Conservation (phyloP, 805 yeast genomes). For the Yarrowia divulgata region DNA sequence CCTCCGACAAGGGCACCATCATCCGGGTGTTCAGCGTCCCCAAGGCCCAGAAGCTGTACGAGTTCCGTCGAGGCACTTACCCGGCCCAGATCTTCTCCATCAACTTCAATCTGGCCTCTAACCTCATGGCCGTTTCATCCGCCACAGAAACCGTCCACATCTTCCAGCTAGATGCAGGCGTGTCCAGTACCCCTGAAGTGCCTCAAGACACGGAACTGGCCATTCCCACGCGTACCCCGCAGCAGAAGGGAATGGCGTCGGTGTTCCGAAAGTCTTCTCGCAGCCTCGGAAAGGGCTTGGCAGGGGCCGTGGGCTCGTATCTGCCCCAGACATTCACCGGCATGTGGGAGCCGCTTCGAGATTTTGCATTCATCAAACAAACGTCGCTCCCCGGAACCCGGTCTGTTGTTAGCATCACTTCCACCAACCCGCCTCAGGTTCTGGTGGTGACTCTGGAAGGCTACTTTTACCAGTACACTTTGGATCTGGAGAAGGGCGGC, state of each 20-base stretch:
- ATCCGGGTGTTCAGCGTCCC: conserved; percentile 78
- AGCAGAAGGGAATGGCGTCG: conserved; percentile 42
- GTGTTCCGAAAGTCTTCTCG: conserved; percentile 51
- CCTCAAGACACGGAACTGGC: conserved; percentile 22
- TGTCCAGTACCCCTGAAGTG: conserved; percentile 22
- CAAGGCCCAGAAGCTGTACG: conserved; percentile 62
- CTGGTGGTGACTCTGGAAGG: conserved; percentile 85
- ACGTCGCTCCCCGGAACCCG: conserved; percentile 56
- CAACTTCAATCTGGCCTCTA: conserved; percentile 73
- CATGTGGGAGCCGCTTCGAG: conserved; percentile 82
- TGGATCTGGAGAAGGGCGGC: conserved; percentile 90
- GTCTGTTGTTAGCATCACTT: conserved; percentile 52
- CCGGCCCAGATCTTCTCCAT: conserved; percentile 81
- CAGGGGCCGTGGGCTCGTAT: conserved; percentile 87
- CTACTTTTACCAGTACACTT: conserved; percentile 75
- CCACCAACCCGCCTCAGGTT: conserved; percentile 50
- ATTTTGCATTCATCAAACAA: conserved; percentile 81
- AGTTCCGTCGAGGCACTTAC: conserved; percentile 86
- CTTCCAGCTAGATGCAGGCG: conserved; percentile 60
- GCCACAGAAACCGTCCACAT: conserved; percentile 93
- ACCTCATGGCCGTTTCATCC: conserved; percentile 79
- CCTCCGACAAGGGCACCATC: conserved; percentile 89
- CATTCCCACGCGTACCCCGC: conserved; percentile 26
- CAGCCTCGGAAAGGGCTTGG: conserved; percentile 54
- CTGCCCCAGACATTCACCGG: conserved; percentile 82